Evolutionary conservation across 192 early-diverging fungal species (phyloP).

Genomic region (Pilobolus umbonatus): DNA sequence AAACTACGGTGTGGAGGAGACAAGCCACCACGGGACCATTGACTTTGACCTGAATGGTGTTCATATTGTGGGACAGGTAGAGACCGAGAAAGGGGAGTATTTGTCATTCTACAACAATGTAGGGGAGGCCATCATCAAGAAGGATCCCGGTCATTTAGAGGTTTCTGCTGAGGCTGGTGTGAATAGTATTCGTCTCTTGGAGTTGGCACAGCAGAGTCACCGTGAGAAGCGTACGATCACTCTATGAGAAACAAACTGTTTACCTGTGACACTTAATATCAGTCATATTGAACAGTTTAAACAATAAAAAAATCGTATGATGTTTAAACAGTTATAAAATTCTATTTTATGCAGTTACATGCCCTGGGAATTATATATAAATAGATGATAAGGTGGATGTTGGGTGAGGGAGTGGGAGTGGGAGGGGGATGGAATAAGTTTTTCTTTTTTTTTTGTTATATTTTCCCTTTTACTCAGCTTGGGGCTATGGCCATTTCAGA

Average conservation of each 20-base stretch:
- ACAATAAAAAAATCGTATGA: not conserved
- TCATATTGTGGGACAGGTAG: slow-evolving; percentile 49
- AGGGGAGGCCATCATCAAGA: slow-evolving; percentile 47
- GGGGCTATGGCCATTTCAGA: too few relatives aligned
- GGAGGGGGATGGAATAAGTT: too few relatives aligned
- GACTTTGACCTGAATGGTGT: slow-evolving; percentile 46
- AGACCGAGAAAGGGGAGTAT: slow-evolving; percentile 56
- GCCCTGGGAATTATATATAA: too few relatives aligned
- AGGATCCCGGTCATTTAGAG: slow-evolving; percentile 30
- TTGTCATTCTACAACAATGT: slow-evolving; percentile 62
- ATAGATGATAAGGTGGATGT: too few relatives aligned
- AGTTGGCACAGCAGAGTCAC: slow-evolving; percentile 63
- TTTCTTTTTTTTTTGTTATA: too few relatives aligned
- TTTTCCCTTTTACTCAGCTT: too few relatives aligned
- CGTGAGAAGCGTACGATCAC: slow-evolving; percentile 43
- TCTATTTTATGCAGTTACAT: too few relatives aligned
- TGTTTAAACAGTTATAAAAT: too few relatives aligned
- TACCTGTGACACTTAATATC: too few relatives aligned
- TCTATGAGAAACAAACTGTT: slow-evolving; percentile 31
- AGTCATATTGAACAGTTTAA: not conserved
- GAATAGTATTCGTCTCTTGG: slow-evolving; percentile 61
- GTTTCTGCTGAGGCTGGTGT: slow-evolving; percentile 66
- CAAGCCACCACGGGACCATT: slow-evolving; percentile 43
- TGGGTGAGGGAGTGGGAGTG: too few relatives aligned
- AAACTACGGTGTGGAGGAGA: slow-evolving; percentile 54